Conservation (phyloP, 106 monocot species). For the Dendrobium catenatum region DNA sequence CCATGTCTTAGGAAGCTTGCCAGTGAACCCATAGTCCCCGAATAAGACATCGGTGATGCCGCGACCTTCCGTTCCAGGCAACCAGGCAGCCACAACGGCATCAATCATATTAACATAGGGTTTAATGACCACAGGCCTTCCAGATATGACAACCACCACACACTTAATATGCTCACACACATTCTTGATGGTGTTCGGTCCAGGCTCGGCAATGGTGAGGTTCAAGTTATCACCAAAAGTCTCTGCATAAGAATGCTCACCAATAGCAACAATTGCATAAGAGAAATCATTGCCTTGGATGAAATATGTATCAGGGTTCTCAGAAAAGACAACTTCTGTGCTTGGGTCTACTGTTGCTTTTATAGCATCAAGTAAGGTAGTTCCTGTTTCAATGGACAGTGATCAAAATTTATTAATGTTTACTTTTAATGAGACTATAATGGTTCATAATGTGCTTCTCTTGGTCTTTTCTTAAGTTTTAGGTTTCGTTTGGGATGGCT, state of each 20-base stretch:
- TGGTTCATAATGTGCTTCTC: too few species aligned
- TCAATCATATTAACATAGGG: constrained; percentile 41
- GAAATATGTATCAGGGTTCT: constrained; percentile 20
- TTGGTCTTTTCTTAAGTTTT: too few species aligned
- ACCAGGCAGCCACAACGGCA: constrained; percentile 70
- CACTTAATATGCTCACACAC: constrained; percentile 50
- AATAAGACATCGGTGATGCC: constrained; percentile 57
- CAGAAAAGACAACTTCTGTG: constrained; percentile 26
- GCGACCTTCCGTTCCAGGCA: constrained; percentile 63
- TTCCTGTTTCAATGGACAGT: constrained; percentile 2
- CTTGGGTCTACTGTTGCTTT: constrained; percentile 27
- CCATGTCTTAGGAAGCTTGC: constrained; percentile 52
- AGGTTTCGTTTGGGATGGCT: too few species aligned
- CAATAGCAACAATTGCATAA: constrained; percentile 27
- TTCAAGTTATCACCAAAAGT: neutral
- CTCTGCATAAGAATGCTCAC: constrained; percentile 32
- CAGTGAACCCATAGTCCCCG: constrained; percentile 49
- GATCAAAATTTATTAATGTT: neutral
- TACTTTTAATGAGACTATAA: neutral
- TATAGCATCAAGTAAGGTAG: constrained; percentile 12
- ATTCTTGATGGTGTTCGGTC: constrained; percentile 33
- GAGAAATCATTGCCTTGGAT: constrained; percentile 20
- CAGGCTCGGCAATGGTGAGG: constrained; percentile 30
- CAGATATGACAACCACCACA: constrained; percentile 55
- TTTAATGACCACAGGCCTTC: constrained; percentile 63